phyloP scores from a whole-genome alignment of 139 green algal species.

The Marvania coccoides region DNA sequence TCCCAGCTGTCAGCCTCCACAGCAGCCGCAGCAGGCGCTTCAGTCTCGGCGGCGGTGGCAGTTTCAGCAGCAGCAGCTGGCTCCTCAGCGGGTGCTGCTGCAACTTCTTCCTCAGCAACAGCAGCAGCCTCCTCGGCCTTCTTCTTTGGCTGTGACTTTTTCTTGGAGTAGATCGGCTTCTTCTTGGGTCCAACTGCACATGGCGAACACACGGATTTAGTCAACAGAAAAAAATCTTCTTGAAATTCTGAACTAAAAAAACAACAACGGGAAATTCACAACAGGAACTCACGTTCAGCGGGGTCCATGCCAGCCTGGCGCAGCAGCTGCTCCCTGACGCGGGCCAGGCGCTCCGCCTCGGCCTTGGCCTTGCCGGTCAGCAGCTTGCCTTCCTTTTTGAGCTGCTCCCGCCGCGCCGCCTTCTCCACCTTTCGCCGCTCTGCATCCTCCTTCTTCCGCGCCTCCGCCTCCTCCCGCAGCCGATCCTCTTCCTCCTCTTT shows the following conservation, averaged over 20 bases:
- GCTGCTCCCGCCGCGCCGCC: constrained; percentile 45
- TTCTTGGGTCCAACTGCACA: constrained; percentile 36
- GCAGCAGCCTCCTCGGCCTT: constrained; percentile 32
- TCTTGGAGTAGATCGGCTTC: constrained; percentile 61
- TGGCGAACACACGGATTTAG: no score
- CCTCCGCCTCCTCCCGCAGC: constrained; percentile 55
- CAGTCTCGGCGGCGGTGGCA: background rate
- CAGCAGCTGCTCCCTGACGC: constrained; percentile 79
- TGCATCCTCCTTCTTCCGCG: constrained; percentile 58
- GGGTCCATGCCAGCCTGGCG: constrained; percentile 40
- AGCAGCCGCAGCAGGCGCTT: background rate
- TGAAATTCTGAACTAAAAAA: background rate
- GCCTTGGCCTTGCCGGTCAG: constrained; percentile 89
- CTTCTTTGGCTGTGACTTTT: constrained; percentile 47
- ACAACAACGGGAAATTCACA: background rate
- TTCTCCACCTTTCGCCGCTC: constrained; percentile 55
- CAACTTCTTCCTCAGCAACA: constrained; percentile 8
- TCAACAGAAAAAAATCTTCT: background rate
- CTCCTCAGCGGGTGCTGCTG: background rate
- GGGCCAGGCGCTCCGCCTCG: constrained; percentile 77
- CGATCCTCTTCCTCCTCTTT: constrained; percentile 59
- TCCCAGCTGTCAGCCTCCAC: constrained; percentile 28
- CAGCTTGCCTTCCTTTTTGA: constrained; percentile 82
- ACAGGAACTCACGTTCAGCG: constrained; percentile 14
- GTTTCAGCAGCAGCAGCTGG: constrained; percentile 6